Conservation (phyloP, 2,329 filamentous ascomycete genomes). For the Grosmannia clavigera region DNA sequence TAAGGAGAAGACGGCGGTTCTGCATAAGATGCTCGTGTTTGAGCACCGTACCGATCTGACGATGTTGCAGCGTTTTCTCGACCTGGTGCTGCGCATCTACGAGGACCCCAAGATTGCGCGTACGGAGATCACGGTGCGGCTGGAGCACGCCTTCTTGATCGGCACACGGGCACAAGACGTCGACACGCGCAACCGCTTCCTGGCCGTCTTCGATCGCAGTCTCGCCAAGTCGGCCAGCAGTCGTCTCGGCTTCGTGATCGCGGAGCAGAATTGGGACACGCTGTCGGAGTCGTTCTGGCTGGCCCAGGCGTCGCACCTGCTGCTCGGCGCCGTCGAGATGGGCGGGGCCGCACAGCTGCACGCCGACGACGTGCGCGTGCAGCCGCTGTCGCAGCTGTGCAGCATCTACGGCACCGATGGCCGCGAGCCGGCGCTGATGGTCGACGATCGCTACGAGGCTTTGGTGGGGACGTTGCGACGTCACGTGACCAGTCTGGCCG, state of each 20-base stretch:
- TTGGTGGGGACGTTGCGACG: slow-evolving; percentile 67
- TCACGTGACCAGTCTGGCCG: slow-evolving; percentile 74
- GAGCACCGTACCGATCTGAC: slow-evolving; percentile 73
- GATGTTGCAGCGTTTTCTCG: slow-evolving; percentile 83
- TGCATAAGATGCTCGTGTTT: slow-evolving; percentile 98
- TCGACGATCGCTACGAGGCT: slow-evolving; percentile 70
- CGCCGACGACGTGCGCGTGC: slow-evolving; percentile 68
- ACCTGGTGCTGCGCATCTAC: slow-evolving; percentile 94
- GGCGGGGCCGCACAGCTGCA: slow-evolving; percentile 68
- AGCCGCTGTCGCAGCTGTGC: slow-evolving; percentile 62
- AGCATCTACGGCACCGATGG: slow-evolving; percentile 59
- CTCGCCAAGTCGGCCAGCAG: slow-evolving; percentile 85
- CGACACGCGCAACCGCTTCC: slow-evolving; percentile 93
- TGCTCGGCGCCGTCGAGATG: slow-evolving; percentile 84
- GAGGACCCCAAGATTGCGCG: slow-evolving; percentile 92
- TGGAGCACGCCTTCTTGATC: slow-evolving; percentile 97
- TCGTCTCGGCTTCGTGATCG: slow-evolving; percentile 77
- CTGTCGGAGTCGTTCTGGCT: slow-evolving; percentile 94
- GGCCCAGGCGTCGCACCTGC: slow-evolving; percentile 82
- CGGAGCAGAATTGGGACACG: slow-evolving; percentile 93
- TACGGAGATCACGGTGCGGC: slow-evolving; percentile 87
- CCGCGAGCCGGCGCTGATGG: slow-evolving; percentile 52
- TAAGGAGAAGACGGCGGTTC: slow-evolving; percentile 95
- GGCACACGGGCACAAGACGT: slow-evolving; percentile 88
- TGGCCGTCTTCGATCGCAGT: slow-evolving; percentile 91